phyloP scores from a whole-genome alignment of 257 asterid species.

The Coffea eugenioides region DNA sequence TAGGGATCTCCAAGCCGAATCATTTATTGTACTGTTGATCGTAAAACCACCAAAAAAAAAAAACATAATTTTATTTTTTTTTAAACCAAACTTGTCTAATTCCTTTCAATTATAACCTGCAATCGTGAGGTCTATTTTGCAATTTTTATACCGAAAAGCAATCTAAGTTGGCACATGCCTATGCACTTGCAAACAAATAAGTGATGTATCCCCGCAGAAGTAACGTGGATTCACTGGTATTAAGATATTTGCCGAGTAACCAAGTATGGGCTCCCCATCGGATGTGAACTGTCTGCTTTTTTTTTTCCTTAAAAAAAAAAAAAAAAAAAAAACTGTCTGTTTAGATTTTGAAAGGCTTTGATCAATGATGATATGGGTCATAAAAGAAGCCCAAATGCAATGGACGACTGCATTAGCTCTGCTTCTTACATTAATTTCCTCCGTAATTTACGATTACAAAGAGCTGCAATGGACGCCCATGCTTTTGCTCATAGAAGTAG shows the following conservation, averaged over 20 bases:
- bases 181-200: constrained; percentile 16
- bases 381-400: too few species aligned
- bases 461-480: not conserved
- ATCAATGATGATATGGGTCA: too few species aligned
- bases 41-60: too few species aligned
- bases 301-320: too few species aligned
- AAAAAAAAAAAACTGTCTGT: too few species aligned
- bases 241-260: constrained; percentile 3
- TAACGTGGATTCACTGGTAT: constrained; percentile 8
- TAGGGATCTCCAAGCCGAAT: not conserved
- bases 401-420: too few species aligned
- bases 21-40: not conserved
- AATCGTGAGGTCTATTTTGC: not conserved
- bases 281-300: constrained; percentile 3
- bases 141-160: not conserved
- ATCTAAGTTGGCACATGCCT: not conserved
- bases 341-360: too few species aligned
- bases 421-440: not conserved
- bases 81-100: not conserved
- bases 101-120: not conserved
- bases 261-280: constrained; percentile 12
- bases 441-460: not conserved
- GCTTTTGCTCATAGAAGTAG: not conserved
- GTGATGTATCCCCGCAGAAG: not conserved
- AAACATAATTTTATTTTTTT: not conserved